Conservation (phyloP, 2,329 filamentous ascomycete genomes). For the Alternaria angustiovoidea region DNA sequence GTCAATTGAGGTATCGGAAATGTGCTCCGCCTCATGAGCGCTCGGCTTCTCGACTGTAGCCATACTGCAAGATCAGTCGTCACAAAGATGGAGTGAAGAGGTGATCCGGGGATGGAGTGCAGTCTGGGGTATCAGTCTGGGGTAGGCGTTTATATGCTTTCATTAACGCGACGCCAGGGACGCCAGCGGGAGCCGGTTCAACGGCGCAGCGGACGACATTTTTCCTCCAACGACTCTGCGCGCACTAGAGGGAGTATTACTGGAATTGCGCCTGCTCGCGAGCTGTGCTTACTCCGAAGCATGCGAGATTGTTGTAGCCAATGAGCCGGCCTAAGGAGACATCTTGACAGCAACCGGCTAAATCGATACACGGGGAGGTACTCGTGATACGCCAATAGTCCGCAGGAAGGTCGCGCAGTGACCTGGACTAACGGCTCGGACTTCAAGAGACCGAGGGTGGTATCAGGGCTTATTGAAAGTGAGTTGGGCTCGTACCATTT, state of each 20-base stretch:
- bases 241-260: not conserved
- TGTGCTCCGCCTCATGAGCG: slow-evolving; percentile 18
- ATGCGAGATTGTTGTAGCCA: slow-evolving; percentile 1
- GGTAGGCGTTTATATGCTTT: slow-evolving; percentile 12
- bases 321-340: not conserved
- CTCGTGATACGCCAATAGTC: slow-evolving; percentile 3
- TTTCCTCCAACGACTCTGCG: slow-evolving; percentile 12
- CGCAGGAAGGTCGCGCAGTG: too few species aligned
- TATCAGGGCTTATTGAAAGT: not conserved
- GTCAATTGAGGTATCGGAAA: slow-evolving; percentile 19
- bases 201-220: slow-evolving; percentile 7
- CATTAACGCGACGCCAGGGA: not conserved
- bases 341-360: slow-evolving; percentile 10
- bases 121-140: slow-evolving; percentile 16
- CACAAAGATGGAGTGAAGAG: not conserved
- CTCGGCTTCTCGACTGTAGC: slow-evolving; percentile 25
- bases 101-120: slow-evolving; percentile 7
- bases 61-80: slow-evolving; percentile 17
- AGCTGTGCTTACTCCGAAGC: not conserved
- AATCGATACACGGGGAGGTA: slow-evolving; percentile 2
- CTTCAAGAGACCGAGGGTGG: not conserved
- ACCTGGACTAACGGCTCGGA: not conserved
- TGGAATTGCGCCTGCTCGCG: not conserved
- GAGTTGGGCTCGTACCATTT: not conserved
- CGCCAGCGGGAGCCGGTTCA: not conserved